Conservation (phyloP, 176 grass and related monocot species). For the Dactylis glomerata region DNA sequence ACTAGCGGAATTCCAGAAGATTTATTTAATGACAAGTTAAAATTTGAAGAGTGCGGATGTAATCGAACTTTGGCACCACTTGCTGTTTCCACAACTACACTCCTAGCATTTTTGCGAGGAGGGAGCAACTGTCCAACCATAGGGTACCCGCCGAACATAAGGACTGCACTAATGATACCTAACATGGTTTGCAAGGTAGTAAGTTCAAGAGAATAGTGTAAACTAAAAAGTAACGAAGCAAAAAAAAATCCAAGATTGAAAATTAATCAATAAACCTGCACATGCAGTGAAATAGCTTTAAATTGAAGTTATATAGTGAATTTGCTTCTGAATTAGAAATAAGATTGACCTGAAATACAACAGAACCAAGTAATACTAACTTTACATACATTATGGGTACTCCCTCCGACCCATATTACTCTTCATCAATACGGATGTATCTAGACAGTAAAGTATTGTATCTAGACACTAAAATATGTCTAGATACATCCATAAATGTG, state of each 20-base stretch:
- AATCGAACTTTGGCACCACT: slow-evolving; percentile 86
- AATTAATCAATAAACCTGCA: neutral
- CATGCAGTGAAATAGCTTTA: slow-evolving; percentile 1
- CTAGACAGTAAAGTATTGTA: too few relatives aligned
- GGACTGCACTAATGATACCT: slow-evolving; percentile 89
- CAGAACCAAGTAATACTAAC: neutral
- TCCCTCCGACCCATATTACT: too few relatives aligned
- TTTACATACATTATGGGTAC: neutral
- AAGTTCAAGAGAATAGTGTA: neutral
- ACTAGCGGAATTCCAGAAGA: slow-evolving; percentile 50
- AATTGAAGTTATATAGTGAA: neutral
- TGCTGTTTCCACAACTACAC: slow-evolving; percentile 60
- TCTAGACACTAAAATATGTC: too few relatives aligned
- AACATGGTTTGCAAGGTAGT: slow-evolving; percentile 26
- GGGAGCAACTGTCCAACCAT: slow-evolving; percentile 84
- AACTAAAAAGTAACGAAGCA: neutral
- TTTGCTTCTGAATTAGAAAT: slow-evolving; percentile 12
- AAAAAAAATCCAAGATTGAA: neutral
- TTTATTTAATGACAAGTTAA: slow-evolving; percentile 50
- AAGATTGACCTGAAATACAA: neutral
- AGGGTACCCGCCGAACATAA: slow-evolving; percentile 78
- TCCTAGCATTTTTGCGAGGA: slow-evolving; percentile 45
- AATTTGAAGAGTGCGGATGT: slow-evolving; percentile 81
- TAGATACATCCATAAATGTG: too few relatives aligned
- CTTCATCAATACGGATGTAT: too few relatives aligned